These are phyloP conservation scores for Nyssa sinensis DNA, from an alignment of 148 eudicot species.

Conservation along the genomic window DNA sequence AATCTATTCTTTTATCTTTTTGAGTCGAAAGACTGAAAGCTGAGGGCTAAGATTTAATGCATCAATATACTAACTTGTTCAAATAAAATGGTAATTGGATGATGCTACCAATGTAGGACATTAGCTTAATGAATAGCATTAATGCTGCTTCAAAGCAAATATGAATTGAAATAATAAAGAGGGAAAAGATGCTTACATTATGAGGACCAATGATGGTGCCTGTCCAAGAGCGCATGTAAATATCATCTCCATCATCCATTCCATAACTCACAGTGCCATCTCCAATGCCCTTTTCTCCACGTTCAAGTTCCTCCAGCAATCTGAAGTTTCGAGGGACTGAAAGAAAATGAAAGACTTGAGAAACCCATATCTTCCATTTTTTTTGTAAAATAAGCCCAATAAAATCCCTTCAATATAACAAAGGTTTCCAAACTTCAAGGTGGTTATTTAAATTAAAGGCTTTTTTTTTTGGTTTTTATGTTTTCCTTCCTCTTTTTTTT, in stretches of 20 bases:
- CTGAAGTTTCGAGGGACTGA: slow-evolving; percentile 71
- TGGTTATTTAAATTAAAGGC: too few relatives aligned
- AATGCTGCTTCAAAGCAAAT: background rate
- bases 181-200: slow-evolving; percentile 34
- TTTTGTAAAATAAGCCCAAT: background rate
- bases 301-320: slow-evolving; percentile 68
- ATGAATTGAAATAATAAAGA: background rate
- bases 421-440: background rate
- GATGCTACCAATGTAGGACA: too few relatives aligned
- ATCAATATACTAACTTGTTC: background rate
- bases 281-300: slow-evolving; percentile 74
- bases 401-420: background rate
- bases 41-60: background rate
- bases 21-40: background rate
- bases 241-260: slow-evolving; percentile 72
- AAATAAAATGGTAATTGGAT: background rate
- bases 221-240: slow-evolving; percentile 72
- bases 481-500: too few relatives aligned
- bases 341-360: slow-evolving; percentile 13
- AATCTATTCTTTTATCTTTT: background rate
- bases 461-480: too few relatives aligned
- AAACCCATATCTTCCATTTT: background rate
- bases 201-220: slow-evolving; percentile 71
- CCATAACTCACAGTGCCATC: slow-evolving; percentile 80
- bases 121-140: background rate